Evolutionary conservation across 2,329 filamentous ascomycete genomes (phyloP), one percentile per base, ranked within the genome.

Genomic region (Elsinoe fawcettii): DNA sequence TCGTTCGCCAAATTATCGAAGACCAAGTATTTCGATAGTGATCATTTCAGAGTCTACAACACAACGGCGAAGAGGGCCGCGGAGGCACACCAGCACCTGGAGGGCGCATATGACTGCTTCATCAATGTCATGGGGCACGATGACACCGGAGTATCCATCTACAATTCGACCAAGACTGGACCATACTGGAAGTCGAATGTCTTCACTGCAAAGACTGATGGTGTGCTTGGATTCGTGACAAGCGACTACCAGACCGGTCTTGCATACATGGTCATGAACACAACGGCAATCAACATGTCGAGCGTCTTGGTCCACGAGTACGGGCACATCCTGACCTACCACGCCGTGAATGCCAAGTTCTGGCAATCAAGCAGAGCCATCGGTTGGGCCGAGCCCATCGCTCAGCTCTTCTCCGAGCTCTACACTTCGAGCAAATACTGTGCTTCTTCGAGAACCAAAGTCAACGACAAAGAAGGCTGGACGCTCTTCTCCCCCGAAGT

Each of bases 331-430:
- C 65, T 80, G 59, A 75, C 75, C 18, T 53, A 37, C 41, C 41
- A 46, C 41, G 79, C 77, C 57, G 70, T 72, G n/a, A 62, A 66
- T 59, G 59, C 63, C 43, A 64, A 61, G 18, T 67, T 64, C 64
- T 62, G 79, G 2, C 66, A 76, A 51, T 76, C 79, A 58, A 65
- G 61, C 1, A 67, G 69, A 2, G 78, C 76, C 1, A 75, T 75
- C 0, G 74, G 75, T 3, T 79, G 77, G 77, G 78, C 75, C 75
- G 77, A 79, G 65, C 73, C 75, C 0, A 65, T 79, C 0, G 77
- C 77, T 41, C 76, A 80, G 60, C 79, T 73, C 66, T 69, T 79
- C 3, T 75, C 75, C 3, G 77, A 80, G 58, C 74, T 73, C 0
- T 79, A 75, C 65, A 36, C 32, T 14, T 69, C 73, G 57, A 76